A percentile compares a stretch with the other conserved stretches of the same genome.
phyloP scores from a whole-genome alignment of 495 filamentous ascomycete species.

The Penicillium riverlandense region DNA sequence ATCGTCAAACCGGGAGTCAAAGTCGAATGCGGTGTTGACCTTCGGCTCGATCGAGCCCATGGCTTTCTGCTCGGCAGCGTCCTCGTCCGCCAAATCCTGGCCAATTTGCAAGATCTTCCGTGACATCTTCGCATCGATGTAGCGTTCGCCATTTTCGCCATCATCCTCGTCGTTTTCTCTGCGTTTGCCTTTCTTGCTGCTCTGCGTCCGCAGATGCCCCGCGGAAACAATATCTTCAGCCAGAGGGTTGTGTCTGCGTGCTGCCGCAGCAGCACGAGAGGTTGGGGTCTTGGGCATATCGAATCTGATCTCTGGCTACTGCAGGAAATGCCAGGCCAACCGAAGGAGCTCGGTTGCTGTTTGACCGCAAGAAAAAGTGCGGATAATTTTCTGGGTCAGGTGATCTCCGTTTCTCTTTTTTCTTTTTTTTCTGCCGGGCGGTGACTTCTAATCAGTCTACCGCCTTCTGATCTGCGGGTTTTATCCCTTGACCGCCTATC shows the following conservation, averaged over 20 bases:
- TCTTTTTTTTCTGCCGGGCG: slow-evolving; percentile 28
- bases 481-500: slow-evolving; percentile 14
- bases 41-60: slow-evolving; percentile 17
- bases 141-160: slow-evolving; percentile 57
- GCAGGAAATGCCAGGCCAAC: not conserved
- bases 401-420: slow-evolving; percentile 8
- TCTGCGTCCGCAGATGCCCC: slow-evolving; percentile 50
- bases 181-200: slow-evolving; percentile 49
- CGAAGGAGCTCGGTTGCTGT: too few species aligned
- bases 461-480: slow-evolving; percentile 5
- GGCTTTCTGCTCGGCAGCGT: slow-evolving; percentile 42
- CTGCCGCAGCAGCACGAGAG: slow-evolving; percentile 30
- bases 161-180: slow-evolving; percentile 47
- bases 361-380: slow-evolving; percentile 15
- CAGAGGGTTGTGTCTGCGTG: slow-evolving; percentile 61
- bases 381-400: slow-evolving; percentile 37
- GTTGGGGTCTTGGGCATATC: slow-evolving; percentile 40
- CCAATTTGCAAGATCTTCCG: slow-evolving; percentile 83
- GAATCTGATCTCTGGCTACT: not conserved
- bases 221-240: slow-evolving; percentile 63
- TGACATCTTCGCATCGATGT: slow-evolving; percentile 79
- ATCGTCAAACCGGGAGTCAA: slow-evolving; percentile 51
- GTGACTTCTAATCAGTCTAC: slow-evolving; percentile 11
- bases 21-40: slow-evolving; percentile 56
- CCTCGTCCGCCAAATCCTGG: slow-evolving; percentile 74